Conservation (phyloP, 2,329 filamentous ascomycete species). For the Beauveria sp. region DNA sequence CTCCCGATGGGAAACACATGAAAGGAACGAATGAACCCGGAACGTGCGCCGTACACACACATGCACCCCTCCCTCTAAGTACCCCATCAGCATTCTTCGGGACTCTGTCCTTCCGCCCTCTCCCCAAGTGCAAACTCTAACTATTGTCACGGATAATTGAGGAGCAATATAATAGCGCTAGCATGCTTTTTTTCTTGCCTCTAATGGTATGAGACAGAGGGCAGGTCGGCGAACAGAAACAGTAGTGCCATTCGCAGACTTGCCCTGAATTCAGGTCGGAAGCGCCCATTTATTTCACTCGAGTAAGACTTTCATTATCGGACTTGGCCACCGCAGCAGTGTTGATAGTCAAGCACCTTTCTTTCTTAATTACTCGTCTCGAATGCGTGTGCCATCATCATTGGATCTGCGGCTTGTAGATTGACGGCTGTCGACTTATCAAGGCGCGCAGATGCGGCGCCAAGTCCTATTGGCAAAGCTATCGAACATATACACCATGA, state of each 20-base stretch:
- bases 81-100: not conserved
- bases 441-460: not conserved
- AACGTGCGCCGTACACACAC: not conserved
- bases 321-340: too few relatives aligned
- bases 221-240: too few relatives aligned
- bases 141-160: constrained; percentile 1
- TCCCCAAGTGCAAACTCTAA: constrained; percentile 3
- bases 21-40: not conserved
- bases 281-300: too few relatives aligned
- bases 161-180: too few relatives aligned
- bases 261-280: too few relatives aligned
- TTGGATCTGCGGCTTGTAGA: not conserved
- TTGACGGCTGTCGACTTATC: not conserved
- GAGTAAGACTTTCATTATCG: too few relatives aligned
- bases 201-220: too few relatives aligned
- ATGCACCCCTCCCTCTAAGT: not conserved
- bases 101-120: not conserved
- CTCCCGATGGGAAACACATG: too few relatives aligned
- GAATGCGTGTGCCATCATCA: not conserved
- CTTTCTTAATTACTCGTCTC: not conserved
- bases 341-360: too few relatives aligned
- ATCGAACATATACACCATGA: not conserved
- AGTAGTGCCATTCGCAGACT: too few relatives aligned
- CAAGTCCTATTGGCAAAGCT: not conserved
- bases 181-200: too few relatives aligned